Conservation (phyloP, 306 rosid genomes). For the Vigna trinervia region DNA sequence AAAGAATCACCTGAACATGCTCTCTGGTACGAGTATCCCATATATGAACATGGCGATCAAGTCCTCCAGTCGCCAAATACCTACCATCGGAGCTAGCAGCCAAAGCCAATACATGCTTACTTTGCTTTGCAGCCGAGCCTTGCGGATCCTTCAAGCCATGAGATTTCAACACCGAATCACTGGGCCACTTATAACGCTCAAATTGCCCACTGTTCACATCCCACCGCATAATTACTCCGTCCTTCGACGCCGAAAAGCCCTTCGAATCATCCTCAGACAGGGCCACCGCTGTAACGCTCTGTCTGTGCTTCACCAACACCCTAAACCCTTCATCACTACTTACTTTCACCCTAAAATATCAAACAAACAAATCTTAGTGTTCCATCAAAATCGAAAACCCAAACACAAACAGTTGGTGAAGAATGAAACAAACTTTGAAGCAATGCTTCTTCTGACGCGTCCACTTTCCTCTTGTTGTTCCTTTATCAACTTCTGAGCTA, state of each 20-base stretch:
- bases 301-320: constrained; percentile 73
- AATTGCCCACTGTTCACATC: constrained; percentile 81
- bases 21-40: constrained; percentile 94
- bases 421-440: constrained; percentile 61
- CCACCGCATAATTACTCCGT: constrained; percentile 85
- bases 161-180: constrained; percentile 62
- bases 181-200: constrained; percentile 87
- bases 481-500: constrained; percentile 69
- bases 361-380: neutral
- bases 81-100: constrained; percentile 91
- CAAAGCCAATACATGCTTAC: constrained; percentile 71
- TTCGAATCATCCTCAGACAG: constrained; percentile 79
- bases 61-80: constrained; percentile 89
- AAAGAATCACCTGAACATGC: constrained; percentile 76
- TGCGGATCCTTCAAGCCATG: constrained; percentile 89
- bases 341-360: constrained; percentile 64
- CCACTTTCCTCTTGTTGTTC: constrained; percentile 91
- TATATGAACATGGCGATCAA: constrained; percentile 94
- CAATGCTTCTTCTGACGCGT: constrained; percentile 71
- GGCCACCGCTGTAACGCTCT: constrained; percentile 80
- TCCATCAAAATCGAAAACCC: neutral
- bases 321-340: constrained; percentile 69
- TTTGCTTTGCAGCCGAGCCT: constrained; percentile 75
- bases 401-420: neutral
- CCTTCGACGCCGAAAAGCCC: constrained; percentile 97